These are phyloP conservation scores for Colletotrichum tanaceti DNA, from an alignment of 2,329 filamentous ascomycete species.

Conservation along the genomic window DNA sequence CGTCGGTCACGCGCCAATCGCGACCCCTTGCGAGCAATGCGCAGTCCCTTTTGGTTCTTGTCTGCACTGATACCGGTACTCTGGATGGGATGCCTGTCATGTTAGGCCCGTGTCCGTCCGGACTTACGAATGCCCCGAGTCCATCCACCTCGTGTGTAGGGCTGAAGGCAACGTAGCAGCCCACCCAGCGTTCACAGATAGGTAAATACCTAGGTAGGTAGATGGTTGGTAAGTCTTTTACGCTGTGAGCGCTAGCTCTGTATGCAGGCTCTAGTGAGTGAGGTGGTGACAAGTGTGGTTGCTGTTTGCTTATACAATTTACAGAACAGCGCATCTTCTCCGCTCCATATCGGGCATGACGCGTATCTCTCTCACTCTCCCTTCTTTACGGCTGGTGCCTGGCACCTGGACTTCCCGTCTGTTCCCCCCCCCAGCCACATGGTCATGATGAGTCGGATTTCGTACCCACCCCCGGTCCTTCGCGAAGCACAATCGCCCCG, in stretches of 20 bases:
- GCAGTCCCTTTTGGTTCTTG: background rate
- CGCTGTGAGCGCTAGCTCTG: too few relatives aligned
- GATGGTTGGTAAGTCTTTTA: too few relatives aligned
- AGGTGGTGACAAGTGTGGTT: too few relatives aligned
- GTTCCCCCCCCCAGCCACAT: slow-evolving; percentile 27
- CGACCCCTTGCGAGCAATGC: slow-evolving; percentile 14
- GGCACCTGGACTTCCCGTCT: background rate
- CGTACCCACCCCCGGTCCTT: slow-evolving; percentile 22
- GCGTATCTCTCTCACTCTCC: slow-evolving; percentile 21
- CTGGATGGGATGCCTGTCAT: too few relatives aligned
- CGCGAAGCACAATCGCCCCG: slow-evolving; percentile 27
- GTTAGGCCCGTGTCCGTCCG: slow-evolving; percentile 3
- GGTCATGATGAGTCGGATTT: slow-evolving; percentile 32
- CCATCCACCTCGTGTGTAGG: slow-evolving; percentile 19
- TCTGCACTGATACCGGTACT: too few relatives aligned
- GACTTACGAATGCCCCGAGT: slow-evolving; percentile 37
- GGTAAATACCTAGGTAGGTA: too few relatives aligned
- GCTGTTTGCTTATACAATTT: background rate
- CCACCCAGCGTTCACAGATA: background rate
- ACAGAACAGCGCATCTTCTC: background rate
- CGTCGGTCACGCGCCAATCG: slow-evolving; percentile 36
- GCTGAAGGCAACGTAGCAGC: slow-evolving; percentile 34
- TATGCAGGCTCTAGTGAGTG: too few relatives aligned
- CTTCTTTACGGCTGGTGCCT: slow-evolving; percentile 28
- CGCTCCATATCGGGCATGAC: slow-evolving; percentile 34